These are phyloP conservation scores for Trichoderma reesei DNA, from an alignment of 495 filamentous ascomycete species.

Conservation along the genomic window DNA sequence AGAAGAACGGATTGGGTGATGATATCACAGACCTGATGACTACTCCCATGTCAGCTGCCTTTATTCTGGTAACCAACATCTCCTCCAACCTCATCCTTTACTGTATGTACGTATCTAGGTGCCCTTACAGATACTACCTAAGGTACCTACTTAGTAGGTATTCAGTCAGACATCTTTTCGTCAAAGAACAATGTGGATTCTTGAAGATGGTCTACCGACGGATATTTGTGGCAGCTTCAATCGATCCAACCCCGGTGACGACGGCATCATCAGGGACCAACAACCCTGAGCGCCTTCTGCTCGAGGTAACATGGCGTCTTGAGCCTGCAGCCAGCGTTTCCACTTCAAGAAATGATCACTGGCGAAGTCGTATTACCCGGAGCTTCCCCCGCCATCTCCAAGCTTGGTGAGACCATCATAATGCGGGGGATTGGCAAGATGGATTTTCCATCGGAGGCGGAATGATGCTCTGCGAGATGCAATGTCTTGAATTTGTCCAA, in stretches of 20 bases:
- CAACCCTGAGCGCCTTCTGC: not conserved
- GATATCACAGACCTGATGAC: not conserved
- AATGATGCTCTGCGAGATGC: not conserved
- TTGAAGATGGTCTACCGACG: not conserved
- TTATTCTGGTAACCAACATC: not conserved
- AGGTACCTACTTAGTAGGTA: no score
- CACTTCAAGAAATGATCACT: not conserved
- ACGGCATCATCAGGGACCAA: not conserved
- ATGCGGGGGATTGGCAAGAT: not conserved
- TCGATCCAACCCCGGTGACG: not conserved
- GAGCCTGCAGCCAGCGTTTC: conserved; percentile 1
- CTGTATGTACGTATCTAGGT: not conserved
- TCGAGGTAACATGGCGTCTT: not conserved
- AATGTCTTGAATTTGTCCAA: not conserved
- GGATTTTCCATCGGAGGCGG: not conserved
- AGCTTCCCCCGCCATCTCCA: not conserved
- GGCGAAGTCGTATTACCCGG: not conserved
- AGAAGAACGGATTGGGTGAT: not conserved
- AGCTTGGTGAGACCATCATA: not conserved
- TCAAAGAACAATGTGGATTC: not conserved
- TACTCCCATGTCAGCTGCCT: not conserved
- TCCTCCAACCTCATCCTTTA: not conserved
- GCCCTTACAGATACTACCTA: not conserved
- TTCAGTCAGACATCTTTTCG: not conserved
- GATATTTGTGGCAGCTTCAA: not conserved